These are phyloP conservation scores for Takashimella koratensis DNA, from an alignment of 1,284 basidiomycete genomes.

Conservation along the genomic window DNA sequence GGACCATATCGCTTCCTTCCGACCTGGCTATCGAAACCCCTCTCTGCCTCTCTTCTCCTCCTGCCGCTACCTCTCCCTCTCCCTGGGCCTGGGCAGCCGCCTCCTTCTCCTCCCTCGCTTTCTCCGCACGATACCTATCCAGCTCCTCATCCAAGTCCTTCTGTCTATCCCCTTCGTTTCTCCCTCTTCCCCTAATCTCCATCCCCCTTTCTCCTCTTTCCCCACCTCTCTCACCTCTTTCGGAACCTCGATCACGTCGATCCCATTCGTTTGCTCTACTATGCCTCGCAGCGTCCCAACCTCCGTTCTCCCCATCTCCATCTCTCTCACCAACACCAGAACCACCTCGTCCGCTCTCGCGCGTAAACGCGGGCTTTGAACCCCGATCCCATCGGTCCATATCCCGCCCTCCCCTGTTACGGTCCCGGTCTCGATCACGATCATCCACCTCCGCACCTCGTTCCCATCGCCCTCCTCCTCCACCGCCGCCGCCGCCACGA, in stretches of 20 bases:
- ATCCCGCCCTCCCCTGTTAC: constrained; percentile 20
- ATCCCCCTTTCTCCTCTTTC: not conserved
- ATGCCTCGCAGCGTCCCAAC: constrained; percentile 41
- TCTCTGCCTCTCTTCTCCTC: not conserved
- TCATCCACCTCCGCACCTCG: constrained; percentile 15
- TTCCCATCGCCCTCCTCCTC: constrained; percentile 16
- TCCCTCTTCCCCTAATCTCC: not conserved
- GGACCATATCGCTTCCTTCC: constrained; percentile 34
- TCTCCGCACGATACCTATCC: not conserved
- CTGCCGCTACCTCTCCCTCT: not conserved
- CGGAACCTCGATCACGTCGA: constrained; percentile 48
- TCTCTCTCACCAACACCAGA: constrained; percentile 2
- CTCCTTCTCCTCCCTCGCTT: not conserved
- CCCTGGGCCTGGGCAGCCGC: not conserved
- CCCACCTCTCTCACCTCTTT: constrained; percentile 41
- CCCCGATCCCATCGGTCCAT: constrained; percentile 31
- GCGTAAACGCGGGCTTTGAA: constrained; percentile 9
- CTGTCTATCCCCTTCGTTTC: no score
- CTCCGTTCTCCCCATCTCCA: constrained; percentile 1
- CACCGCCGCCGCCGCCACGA: constrained; percentile 2
- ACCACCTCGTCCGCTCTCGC: constrained; percentile 12
- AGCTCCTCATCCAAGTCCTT: constrained; percentile 2
- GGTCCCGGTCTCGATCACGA: constrained; percentile 5
- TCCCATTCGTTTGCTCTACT: constrained; percentile 41
- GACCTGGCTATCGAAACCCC: constrained; percentile 6